Percentiles rank a stretch among this genome's conserved stretches.
Evolutionary conservation across 805 yeast genomes (phyloP).

Genomic region (Metschnikowia corniflorae): DNA sequence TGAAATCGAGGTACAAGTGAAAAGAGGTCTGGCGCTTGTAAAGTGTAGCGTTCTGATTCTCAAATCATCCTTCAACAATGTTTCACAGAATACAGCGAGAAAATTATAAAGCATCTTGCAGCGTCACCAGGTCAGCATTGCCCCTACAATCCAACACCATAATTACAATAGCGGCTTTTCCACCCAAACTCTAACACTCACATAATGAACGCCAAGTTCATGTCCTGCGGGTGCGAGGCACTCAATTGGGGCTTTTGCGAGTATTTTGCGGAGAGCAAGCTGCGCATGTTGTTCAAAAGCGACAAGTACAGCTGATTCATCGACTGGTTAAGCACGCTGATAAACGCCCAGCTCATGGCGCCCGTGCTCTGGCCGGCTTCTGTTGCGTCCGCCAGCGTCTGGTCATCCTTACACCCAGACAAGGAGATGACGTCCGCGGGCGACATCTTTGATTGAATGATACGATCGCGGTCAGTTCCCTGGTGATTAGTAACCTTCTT

Average conservation of each 20-base stretch:
- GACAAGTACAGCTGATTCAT: slow-evolving; percentile 68
- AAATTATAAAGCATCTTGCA: too few species aligned
- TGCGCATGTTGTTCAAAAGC: slow-evolving; percentile 67
- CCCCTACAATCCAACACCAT: too few species aligned
- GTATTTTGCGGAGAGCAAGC: slow-evolving; percentile 58
- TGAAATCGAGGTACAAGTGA: too few species aligned
- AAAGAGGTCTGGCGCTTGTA: too few species aligned
- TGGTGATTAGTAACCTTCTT: slow-evolving; percentile 26
- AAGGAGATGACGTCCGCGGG: slow-evolving; percentile 75
- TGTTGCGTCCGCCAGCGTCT: slow-evolving; percentile 74
- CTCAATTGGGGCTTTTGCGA: slow-evolving; percentile 82
- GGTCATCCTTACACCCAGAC: slow-evolving; percentile 81
- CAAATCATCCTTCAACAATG: too few species aligned
- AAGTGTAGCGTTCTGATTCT: too few species aligned
- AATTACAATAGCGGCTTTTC: too few species aligned
- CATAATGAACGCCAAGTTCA: slow-evolving; percentile 36
- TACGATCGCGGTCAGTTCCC: slow-evolving; percentile 23
- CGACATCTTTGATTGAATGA: slow-evolving; percentile 55
- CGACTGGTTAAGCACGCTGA: slow-evolving; percentile 55
- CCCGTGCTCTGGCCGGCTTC: slow-evolving; percentile 74
- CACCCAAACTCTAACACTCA: too few species aligned
- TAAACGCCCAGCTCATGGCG: slow-evolving; percentile 80
- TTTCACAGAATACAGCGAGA: too few species aligned
- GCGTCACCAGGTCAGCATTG: too few species aligned
- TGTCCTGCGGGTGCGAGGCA: slow-evolving; percentile 77